A percentile compares a stretch with the other conserved stretches of the same genome.
These are phyloP conservation scores for Lactarius deliciosus DNA, from an alignment of 768 basidiomycete genomes.

Conservation along the genomic window DNA sequence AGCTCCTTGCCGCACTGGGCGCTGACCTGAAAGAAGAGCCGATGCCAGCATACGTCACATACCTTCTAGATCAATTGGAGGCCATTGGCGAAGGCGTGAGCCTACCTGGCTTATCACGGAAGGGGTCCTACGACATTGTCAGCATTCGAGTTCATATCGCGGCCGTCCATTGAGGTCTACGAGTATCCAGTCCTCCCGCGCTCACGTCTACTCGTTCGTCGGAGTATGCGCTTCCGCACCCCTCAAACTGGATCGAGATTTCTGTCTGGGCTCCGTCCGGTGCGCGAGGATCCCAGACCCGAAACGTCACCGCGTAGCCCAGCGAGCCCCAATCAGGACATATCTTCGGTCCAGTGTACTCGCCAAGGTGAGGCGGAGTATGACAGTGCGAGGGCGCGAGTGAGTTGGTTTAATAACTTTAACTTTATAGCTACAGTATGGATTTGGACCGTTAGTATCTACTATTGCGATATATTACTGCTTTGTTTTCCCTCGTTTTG, in stretches of 20 bases:
- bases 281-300: conserved; percentile 5
- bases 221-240: conserved; percentile 4
- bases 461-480: conserved; percentile 12
- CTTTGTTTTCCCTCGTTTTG: background rate
- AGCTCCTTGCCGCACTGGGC: conserved; percentile 21
- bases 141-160: conserved; percentile 23
- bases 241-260: conserved; percentile 4
- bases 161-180: conserved; percentile 24
- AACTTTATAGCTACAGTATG: background rate
- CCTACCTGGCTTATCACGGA: conserved; percentile 16
- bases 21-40: conserved; percentile 10
- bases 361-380: conserved; percentile 18
- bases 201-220: conserved; percentile 17
- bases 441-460: conserved; percentile 3
- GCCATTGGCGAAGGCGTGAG: conserved; percentile 18
- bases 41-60: conserved; percentile 24
- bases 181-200: conserved; percentile 19
- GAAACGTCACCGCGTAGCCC: background rate
- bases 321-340: background rate
- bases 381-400: conserved; percentile 6
- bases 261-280: conserved; percentile 11
- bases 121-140: conserved; percentile 10
- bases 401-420: conserved; percentile 1
- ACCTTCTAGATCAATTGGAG: conserved; percentile 21
- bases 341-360: conserved; percentile 17